Evolutionary conservation across 176 grass and related monocot genomes (phyloP).

Genomic region (Avena atlantica): DNA sequence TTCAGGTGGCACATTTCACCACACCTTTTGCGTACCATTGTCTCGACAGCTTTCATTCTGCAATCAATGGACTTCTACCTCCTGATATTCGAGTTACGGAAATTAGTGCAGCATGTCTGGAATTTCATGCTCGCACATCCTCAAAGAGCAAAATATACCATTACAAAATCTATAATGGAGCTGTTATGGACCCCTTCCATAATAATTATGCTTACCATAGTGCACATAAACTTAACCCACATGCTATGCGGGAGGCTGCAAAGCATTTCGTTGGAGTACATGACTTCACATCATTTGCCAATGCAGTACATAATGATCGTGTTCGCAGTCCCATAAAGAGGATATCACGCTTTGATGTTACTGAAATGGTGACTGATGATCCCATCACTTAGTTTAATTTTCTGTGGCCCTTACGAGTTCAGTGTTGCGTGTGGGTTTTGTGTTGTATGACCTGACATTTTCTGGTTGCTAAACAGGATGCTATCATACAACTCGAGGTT

Average conservation of each 20-base stretch:
- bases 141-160: slow-evolving; percentile 90
- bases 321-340: slow-evolving; percentile 69
- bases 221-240: slow-evolving; percentile 75
- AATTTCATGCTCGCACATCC: slow-evolving; percentile 89
- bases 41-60: slow-evolving; percentile 76
- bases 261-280: slow-evolving; percentile 84
- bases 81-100: slow-evolving; percentile 87
- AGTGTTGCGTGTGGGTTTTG: background rate
- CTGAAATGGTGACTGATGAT: slow-evolving; percentile 66
- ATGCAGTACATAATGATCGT: slow-evolving; percentile 74
- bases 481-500: slow-evolving; percentile 85
- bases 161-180: slow-evolving; percentile 92
- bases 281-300: slow-evolving; percentile 92
- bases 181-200: slow-evolving; percentile 89
- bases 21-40: slow-evolving; percentile 76
- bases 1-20: slow-evolving; percentile 92
- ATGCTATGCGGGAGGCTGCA: slow-evolving; percentile 82
- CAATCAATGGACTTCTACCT: slow-evolving; percentile 89
- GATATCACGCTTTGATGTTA: slow-evolving; percentile 80
- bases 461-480: slow-evolving; percentile 58
- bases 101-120: slow-evolving; percentile 67
- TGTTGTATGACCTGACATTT: slow-evolving; percentile 37
- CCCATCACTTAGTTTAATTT: background rate
- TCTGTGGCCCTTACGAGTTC: background rate
- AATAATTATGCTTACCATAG: slow-evolving; percentile 74